These are phyloP conservation scores for Aspergillus cejpii DNA, from an alignment of 2,329 filamentous ascomycete genomes.

Conservation along the genomic window DNA sequence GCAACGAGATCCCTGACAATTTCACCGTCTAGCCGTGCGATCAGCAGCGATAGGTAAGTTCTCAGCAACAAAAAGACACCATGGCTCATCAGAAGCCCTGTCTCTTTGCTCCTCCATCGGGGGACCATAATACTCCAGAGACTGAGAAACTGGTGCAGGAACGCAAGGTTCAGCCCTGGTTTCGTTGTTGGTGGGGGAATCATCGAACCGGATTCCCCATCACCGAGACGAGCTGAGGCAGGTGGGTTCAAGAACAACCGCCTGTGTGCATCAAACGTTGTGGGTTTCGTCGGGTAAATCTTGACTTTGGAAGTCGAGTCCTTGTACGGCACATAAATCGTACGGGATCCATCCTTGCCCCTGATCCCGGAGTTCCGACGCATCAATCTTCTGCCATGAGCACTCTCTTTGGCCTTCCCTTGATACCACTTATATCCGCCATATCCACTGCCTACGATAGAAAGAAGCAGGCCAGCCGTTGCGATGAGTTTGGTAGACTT, in stretches of 20 bases:
- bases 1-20: constrained; percentile 95
- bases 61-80: constrained; percentile 81
- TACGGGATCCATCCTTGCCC: constrained; percentile 90
- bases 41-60: constrained; percentile 88
- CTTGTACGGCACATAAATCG: constrained; percentile 91
- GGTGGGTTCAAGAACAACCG: constrained; percentile 89
- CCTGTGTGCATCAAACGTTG: constrained; percentile 94
- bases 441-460: constrained; percentile 72
- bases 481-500: constrained; percentile 66
- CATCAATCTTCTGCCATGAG: constrained; percentile 73
- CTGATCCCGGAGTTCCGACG: constrained; percentile 86
- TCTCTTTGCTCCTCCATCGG: constrained; percentile 91
- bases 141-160: constrained; percentile 93
- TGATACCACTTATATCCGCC: constrained; percentile 74
- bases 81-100: constrained; percentile 80
- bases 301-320: constrained; percentile 78
- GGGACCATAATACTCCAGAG: constrained; percentile 97
- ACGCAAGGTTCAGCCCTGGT: constrained; percentile 88
- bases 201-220: constrained; percentile 52
- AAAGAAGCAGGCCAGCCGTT: constrained; percentile 65
- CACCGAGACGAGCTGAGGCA: constrained; percentile 67
- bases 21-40: constrained; percentile 88
- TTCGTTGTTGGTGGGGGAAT: constrained; percentile 87
- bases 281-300: constrained; percentile 80
- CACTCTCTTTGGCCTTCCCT: constrained; percentile 65